Evolutionary conservation across 257 asterid genomes (phyloP), one percentile per base, ranked within the genome.

Genomic region (Cynanchum wilfordii): DNA sequence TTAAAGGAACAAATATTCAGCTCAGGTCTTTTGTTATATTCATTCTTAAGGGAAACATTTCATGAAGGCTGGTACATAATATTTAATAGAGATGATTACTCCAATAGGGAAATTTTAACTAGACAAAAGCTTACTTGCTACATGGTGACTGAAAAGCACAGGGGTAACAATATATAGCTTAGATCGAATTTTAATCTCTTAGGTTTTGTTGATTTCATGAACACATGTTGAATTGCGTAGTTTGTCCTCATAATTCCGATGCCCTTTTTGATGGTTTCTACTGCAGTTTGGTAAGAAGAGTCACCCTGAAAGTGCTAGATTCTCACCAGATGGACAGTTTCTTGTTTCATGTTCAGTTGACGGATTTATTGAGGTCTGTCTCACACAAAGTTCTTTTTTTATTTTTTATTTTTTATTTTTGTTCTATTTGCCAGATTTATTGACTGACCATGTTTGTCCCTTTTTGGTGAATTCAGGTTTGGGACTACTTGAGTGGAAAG

Each of bases 241-340:
- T 38, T 30, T 65, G 4, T 15, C 49, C 20, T 27, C 57, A 45
- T 33, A 49, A 38, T 33, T 62, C 29, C 13, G 24, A 63, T 49
- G 20, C 69, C 10, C 64, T 49, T 59, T 38, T 75, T 72, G 57
- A 12, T 66, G 30, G 54, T 72, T 74, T 77, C 75, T 68, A 7
- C 80, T 85, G 88, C 90, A 94, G 99, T 94, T 94, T 75, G 99
- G 96, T 79, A 91, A 92, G 89, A 91, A 87, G 75, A 88, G 92
- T 77, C 97, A 94, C 75, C 97, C 99, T 7, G 97, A 94, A 81
- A 79, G 88, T 79, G 86, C 95, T 81, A 86, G 90, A 70, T 94
- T 94, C 83, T 91, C 99, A 74, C 99, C 98, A n/a, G 99, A 94
- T 75, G 99, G 99, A 29, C 99, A 94, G 71, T 94, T 91, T 80